A percentile compares a stretch with the other conserved stretches of the same genome.
Evolutionary conservation across 192 early-diverging fungal genomes (phyloP).

Genomic region (Linnemannia schmuckeri): DNA sequence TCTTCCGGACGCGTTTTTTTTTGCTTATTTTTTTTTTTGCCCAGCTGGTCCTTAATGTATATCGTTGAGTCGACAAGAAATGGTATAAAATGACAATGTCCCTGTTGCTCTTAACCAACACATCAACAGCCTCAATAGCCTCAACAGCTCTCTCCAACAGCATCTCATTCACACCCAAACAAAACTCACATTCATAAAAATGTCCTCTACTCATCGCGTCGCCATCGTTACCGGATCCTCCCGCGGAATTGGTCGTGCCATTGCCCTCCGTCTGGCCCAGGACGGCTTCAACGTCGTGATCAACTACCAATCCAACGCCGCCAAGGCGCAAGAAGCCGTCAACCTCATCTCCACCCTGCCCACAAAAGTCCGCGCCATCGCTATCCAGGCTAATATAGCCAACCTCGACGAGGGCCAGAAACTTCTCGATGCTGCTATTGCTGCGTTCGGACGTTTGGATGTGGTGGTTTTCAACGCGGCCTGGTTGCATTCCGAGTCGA

Average conservation of each 20-base stretch:
- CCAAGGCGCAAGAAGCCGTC: slow-evolving; percentile 67
- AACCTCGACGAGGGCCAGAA: slow-evolving; percentile 1
- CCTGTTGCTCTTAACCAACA: no score
- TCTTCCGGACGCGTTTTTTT: no score
- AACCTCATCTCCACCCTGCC: neutral
- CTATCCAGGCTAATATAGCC: slow-evolving; percentile 57
- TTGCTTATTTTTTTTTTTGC: no score
- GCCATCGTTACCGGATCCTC: slow-evolving; percentile 92
- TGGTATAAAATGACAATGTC: no score
- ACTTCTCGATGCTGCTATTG: slow-evolving; percentile 29
- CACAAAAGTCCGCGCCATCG: slow-evolving; percentile 40
- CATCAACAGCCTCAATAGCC: no score
- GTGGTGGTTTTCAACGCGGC: slow-evolving; percentile 62
- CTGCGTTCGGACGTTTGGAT: slow-evolving; percentile 56
- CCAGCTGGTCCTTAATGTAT: no score
- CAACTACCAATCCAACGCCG: slow-evolving; percentile 85
- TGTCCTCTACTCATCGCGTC: slow-evolving; percentile 69
- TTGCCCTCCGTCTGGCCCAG: slow-evolving; percentile 85
- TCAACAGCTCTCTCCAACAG: no score
- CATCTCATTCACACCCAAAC: no score
- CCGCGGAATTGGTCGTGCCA: slow-evolving; percentile 87
- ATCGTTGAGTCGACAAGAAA: no score
- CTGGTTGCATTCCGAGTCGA: slow-evolving; percentile 23
- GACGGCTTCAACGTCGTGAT: slow-evolving; percentile 65
- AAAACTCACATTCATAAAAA: neutral